These are phyloP conservation scores for Mortierella sp. DNA, from an alignment of 371 early-diverging fungal species.

Conservation along the genomic window DNA sequence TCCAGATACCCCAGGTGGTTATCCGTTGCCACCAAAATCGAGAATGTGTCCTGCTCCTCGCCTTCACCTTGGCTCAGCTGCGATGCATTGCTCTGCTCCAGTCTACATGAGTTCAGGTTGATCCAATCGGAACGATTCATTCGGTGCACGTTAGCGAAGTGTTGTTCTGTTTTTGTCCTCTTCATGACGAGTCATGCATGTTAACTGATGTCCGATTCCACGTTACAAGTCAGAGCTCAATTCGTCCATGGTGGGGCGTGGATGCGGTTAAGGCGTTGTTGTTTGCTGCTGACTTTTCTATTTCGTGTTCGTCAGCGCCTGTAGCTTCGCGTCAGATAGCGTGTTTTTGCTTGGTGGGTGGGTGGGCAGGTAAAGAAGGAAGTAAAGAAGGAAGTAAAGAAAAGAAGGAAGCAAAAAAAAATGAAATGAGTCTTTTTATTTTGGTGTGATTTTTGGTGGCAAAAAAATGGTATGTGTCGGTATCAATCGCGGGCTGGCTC, in stretches of 20 bases:
- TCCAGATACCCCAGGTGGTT: constrained; percentile 99
- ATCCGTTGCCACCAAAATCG: constrained; percentile 93
- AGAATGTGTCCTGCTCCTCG: constrained; percentile 59
- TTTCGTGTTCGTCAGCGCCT: neutral
- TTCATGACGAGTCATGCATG: neutral
- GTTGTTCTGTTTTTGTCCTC: neutral
- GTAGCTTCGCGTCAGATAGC: neutral
- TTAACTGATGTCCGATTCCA: no score
- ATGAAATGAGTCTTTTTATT: neutral
- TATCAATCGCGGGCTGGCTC: neutral
- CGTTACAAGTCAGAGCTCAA: neutral
- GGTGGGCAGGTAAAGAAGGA: neutral
- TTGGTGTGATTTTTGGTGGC: neutral
- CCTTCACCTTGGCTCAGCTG: constrained; percentile 25
- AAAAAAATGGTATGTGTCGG: neutral
- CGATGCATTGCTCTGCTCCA: constrained; percentile 16
- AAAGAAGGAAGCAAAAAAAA: neutral
- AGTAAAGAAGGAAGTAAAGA: neutral
- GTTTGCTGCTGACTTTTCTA: neutral
- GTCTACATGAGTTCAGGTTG: neutral
- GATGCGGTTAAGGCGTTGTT: neutral
- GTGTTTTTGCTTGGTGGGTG: neutral
- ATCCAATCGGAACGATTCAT: neutral
- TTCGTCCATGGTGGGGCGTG: neutral
- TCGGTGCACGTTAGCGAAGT: neutral